phyloP scores from a whole-genome alignment of 345 rosid genomes.

The Brassica napus region Da-Ae NC_063442.1:37229001-37229500 shows the following conservation, averaged over 20 bases:
- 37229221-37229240: slow-evolving; percentile 58
- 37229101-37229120: slow-evolving; percentile 67
- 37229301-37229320: slow-evolving; percentile 59
- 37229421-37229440: slow-evolving; percentile 63
- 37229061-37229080: slow-evolving; percentile 60
- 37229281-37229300: slow-evolving; percentile 56
- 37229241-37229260: slow-evolving; percentile 50
- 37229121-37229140: slow-evolving; percentile 83
- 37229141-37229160: slow-evolving; percentile 70
- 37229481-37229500: slow-evolving; percentile 27
- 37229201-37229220: slow-evolving; percentile 36
- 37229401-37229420: slow-evolving; percentile 59
- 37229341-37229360: slow-evolving; percentile 80
- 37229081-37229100: slow-evolving; percentile 75
- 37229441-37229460: slow-evolving; percentile 78
- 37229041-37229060: slow-evolving; percentile 81
- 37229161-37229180: slow-evolving; percentile 52
- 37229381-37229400: slow-evolving; percentile 59
- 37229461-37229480: slow-evolving; percentile 59
- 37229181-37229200: slow-evolving; percentile 35
- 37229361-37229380: slow-evolving; percentile 37
- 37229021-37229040: slow-evolving; percentile 91
- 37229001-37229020: slow-evolving; percentile 77
- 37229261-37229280: slow-evolving; percentile 81
- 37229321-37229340: slow-evolving; percentile 61